These are phyloP conservation scores for Alloascoidea africana DNA, from an alignment of 805 yeast genomes.

Conservation along the genomic window DNA sequence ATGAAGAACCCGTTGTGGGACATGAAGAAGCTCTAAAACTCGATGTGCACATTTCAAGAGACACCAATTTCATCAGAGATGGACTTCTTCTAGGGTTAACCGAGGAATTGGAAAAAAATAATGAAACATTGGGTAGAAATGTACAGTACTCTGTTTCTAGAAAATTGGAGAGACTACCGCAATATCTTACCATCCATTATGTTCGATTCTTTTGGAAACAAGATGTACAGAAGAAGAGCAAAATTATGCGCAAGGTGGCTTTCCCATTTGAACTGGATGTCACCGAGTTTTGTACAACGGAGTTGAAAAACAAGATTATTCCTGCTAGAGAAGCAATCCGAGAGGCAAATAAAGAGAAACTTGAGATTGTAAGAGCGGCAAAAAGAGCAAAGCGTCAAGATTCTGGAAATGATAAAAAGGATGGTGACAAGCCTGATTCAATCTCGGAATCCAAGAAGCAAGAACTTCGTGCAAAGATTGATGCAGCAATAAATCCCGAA, in stretches of 20 bases:
- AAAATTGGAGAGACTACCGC: slow-evolving; percentile 66
- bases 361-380: slow-evolving; percentile 57
- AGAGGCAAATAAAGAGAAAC: slow-evolving; percentile 57
- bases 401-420: slow-evolving; percentile 14
- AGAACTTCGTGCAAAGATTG: slow-evolving; percentile 14
- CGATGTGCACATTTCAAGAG: slow-evolving; percentile 76
- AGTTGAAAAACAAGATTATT: slow-evolving; percentile 48
- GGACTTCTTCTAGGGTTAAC: slow-evolving; percentile 63
- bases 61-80: slow-evolving; percentile 77
- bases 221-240: slow-evolving; percentile 80
- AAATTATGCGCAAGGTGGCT: slow-evolving; percentile 84
- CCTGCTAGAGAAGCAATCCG: slow-evolving; percentile 66
- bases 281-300: slow-evolving; percentile 74
- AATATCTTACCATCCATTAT: slow-evolving; percentile 77
- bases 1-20: slow-evolving; percentile 27
- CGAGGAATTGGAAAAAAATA: slow-evolving; percentile 68
- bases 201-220: slow-evolving; percentile 95
- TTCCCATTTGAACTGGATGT: slow-evolving; percentile 91
- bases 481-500: slow-evolving; percentile 22
- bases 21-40: slow-evolving; percentile 54
- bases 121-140: slow-evolving; percentile 51
- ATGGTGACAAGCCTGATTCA: slow-evolving; percentile 15
- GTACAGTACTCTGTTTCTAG: slow-evolving; percentile 48
- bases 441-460: slow-evolving; percentile 18
- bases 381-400: slow-evolving; percentile 35